A percentile compares a stretch with the other conserved stretches of the same genome.
These are phyloP conservation scores for Globisporangium recalcitrans DNA, from an alignment of 352 stramenopile genomes.

Conservation along the genomic window DNA sequence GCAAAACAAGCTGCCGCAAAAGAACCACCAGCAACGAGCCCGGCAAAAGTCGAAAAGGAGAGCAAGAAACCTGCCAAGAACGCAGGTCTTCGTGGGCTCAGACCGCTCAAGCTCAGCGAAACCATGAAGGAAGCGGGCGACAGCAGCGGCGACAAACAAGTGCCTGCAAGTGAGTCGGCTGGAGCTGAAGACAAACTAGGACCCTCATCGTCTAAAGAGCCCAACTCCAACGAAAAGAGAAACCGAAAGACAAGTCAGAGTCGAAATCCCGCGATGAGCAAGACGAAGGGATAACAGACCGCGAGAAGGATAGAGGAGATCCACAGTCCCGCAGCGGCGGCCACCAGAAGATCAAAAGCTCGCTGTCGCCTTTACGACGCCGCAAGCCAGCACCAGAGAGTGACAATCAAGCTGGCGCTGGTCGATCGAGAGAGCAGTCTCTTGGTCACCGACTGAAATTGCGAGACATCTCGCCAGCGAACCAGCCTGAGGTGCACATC, in stretches of 20 bases:
- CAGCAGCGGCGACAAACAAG: not conserved
- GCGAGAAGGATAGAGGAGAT: not conserved
- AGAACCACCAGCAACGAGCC: not conserved
- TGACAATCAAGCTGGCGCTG: not conserved
- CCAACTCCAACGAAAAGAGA: not conserved
- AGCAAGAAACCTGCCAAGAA: conserved; percentile 1
- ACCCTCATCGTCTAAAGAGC: not conserved
- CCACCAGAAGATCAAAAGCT: conserved; percentile 3
- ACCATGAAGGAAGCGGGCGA: not conserved
- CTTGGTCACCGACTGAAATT: conserved; percentile 15
- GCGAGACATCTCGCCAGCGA: conserved; percentile 26
- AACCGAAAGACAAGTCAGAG: not conserved
- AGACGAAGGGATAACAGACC: not conserved
- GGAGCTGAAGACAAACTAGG: not conserved
- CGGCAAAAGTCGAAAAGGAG: not conserved
- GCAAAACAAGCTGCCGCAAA: not conserved
- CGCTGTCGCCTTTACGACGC: conserved; percentile 12
- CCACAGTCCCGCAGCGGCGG: not conserved
- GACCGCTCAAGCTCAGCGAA: not conserved
- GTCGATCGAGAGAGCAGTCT: not conserved
- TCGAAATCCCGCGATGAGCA: not conserved
- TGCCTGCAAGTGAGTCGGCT: not conserved
- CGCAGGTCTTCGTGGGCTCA: not conserved
- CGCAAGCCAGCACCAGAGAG: not conserved
- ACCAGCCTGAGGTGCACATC: conserved; percentile 67